Base-by-base conservation (phyloP, 2,329 filamentous ascomycete genomes). In the Leptographium procerum region DNA sequence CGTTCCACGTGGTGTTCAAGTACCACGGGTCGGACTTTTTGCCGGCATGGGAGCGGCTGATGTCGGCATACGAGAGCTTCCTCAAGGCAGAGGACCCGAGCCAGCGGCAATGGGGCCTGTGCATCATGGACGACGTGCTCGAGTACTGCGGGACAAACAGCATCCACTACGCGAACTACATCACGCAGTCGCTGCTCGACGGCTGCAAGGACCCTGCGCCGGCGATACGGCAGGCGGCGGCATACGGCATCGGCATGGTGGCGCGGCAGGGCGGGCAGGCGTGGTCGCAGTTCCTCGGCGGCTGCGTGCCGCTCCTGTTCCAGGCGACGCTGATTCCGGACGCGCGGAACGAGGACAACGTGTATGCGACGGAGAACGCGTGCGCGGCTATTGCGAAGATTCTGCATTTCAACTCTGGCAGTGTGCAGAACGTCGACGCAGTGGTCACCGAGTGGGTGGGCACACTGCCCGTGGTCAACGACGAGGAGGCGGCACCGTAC, bases 1-100 rank as follows among this genome's bases (percentile, higher is more conserved):
- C 94, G 0, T 99, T 95, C 81, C 94, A 99, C 73, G 92, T 91
- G 61, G 90, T 99, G 64, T 99, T 99, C 81, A 97, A 97, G 78
- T 91, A 96, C 75, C 91, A 96, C 70, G 89, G 89, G 28, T 79
- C 84, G 11, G 77, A 81, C 13, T 99, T 99, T 78, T 79, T 99
- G 57, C 87, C 85, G 6, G 79, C 89, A 48, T 99, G 92, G 91
- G 88, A 96, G 69, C 83, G 84, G 57, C 79, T 99, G 28, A 84
- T 96, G 71, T 77, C 81, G 13, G 95, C 90, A 58, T 97, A 97
- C 71, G 85, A 91, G 66, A 79, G 79, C 34, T 97, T 97, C 71
- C 85, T 96, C 63, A 82, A 81, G 48, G 94, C 88, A 59, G 67
- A 73, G 3, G 94, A 99, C 69, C 82, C 91, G 0, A 97, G 91